Conservation (phyloP, 208 protist genomes). For the Trypanosomatidae sp. region DNA sequence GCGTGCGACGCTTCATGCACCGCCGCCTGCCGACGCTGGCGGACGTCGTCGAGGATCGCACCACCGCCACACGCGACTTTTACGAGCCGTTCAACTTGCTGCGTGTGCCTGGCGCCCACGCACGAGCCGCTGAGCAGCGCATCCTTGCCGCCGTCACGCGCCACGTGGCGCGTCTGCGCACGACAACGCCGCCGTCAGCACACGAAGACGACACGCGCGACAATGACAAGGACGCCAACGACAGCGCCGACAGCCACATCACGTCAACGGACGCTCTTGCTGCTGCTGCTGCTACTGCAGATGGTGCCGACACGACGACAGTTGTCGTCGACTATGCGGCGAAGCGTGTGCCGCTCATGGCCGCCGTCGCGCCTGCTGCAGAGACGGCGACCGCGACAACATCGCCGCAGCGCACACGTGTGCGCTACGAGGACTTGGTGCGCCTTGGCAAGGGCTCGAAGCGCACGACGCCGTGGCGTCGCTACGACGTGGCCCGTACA, state of each 20-base stretch:
- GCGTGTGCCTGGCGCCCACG: constrained; percentile 4
- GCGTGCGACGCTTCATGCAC: constrained; percentile 1
- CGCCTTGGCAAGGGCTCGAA: constrained; percentile 5
- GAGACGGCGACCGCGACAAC: not conserved
- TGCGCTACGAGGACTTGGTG: too few species aligned
- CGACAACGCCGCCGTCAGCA: too few species aligned
- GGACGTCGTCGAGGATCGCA: constrained; percentile 11
- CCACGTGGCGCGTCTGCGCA: too few species aligned
- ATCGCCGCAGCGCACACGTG: not conserved
- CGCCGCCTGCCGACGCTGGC: constrained; percentile 5
- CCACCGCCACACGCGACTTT: constrained; percentile 16
- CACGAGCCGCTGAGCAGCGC: too few species aligned
- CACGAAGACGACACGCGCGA: too few species aligned
- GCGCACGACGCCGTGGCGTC: not conserved
- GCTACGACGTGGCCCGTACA: constrained; percentile 13
- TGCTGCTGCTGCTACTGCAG: too few species aligned
- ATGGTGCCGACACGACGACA: too few species aligned
- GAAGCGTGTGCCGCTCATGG: not conserved
- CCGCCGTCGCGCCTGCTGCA: not conserved
- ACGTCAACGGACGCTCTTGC: too few species aligned
- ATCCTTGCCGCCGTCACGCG: too few species aligned
- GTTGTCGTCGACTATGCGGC: too few species aligned
- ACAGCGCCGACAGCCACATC: too few species aligned
- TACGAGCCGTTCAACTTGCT: constrained; percentile 18
- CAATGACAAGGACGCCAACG: too few species aligned